phyloP scores from a whole-genome alignment of 2,329 filamentous ascomycete genomes.

The Cladosporium halotolerans region DNA sequence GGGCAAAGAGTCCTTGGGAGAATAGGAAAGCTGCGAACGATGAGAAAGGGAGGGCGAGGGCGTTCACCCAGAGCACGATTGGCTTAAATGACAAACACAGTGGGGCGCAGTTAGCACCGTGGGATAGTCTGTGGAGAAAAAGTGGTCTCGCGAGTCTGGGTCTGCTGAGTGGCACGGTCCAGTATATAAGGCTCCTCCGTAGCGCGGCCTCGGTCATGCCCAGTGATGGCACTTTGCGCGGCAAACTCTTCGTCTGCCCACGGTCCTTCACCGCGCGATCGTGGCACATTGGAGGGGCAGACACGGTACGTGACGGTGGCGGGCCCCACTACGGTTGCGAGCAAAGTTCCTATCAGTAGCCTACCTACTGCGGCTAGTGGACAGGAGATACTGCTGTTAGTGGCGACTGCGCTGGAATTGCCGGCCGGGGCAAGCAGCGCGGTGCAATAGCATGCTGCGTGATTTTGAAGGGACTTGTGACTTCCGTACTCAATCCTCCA shows the following conservation, averaged over 20 bases:
- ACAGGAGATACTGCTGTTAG: background rate
- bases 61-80: background rate
- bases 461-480: background rate
- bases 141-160: constrained; percentile 1
- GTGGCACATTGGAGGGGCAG: constrained; percentile 4
- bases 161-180: constrained; percentile 4
- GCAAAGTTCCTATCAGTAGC: background rate
- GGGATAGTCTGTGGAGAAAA: constrained; percentile 13
- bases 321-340: constrained; percentile 6
- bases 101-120: constrained; percentile 10
- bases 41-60: background rate
- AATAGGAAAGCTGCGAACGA: background rate
- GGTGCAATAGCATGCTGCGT: background rate
- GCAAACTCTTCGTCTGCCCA: constrained; percentile 4
- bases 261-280: constrained; percentile 3
- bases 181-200: constrained; percentile 4
- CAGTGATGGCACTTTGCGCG: constrained; percentile 1
- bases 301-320: constrained; percentile 1
- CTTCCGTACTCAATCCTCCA: background rate
- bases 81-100: constrained; percentile 6
- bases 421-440: background rate
- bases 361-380: background rate
- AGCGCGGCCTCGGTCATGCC: constrained; percentile 8
- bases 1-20: background rate
- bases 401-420: background rate